phyloP scores from a whole-genome alignment of 2,329 filamentous ascomycete genomes.

The Cadophora sp. region DNA sequence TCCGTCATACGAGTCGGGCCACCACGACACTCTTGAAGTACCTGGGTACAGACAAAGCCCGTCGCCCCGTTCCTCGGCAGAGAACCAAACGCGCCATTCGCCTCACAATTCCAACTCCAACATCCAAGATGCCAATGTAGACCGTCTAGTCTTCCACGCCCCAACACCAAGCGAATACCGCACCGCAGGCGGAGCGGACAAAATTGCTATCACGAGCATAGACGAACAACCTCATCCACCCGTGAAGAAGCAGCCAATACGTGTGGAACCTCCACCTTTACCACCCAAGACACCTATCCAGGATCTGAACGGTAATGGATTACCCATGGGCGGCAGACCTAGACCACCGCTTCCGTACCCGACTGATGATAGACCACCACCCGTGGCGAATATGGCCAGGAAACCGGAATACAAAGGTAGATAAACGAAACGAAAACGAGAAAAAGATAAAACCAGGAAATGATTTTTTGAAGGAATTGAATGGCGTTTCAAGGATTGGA shows the following conservation, averaged over 20 bases:
- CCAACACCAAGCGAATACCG: conserved; percentile 66
- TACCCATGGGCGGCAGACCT: conserved; percentile 30
- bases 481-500: background rate
- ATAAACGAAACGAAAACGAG: background rate
- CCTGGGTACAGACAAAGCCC: conserved; percentile 27
- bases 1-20: conserved; percentile 44
- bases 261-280: conserved; percentile 69
- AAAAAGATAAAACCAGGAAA: background rate
- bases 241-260: conserved; percentile 19
- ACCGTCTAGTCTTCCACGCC: conserved; percentile 61
- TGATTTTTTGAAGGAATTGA: background rate
- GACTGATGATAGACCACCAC: conserved; percentile 79
- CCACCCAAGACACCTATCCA: conserved; percentile 80
- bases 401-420: conserved; percentile 64
- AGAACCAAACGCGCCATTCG: conserved; percentile 43
- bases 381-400: conserved; percentile 81
- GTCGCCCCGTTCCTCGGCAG: conserved; percentile 45
- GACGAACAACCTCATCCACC: conserved; percentile 62
- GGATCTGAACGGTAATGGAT: conserved; percentile 48
- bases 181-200: conserved; percentile 66
- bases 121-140: conserved; percentile 36
- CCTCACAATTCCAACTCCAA: conserved; percentile 47
- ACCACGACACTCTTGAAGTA: conserved; percentile 40
- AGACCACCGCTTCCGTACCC: conserved; percentile 68
- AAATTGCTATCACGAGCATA: conserved; percentile 67